Evolutionary conservation across 805 yeast genomes (phyloP), one percentile per base, ranked within the genome.

Genomic region (Blastobotrys terrestris): DNA sequence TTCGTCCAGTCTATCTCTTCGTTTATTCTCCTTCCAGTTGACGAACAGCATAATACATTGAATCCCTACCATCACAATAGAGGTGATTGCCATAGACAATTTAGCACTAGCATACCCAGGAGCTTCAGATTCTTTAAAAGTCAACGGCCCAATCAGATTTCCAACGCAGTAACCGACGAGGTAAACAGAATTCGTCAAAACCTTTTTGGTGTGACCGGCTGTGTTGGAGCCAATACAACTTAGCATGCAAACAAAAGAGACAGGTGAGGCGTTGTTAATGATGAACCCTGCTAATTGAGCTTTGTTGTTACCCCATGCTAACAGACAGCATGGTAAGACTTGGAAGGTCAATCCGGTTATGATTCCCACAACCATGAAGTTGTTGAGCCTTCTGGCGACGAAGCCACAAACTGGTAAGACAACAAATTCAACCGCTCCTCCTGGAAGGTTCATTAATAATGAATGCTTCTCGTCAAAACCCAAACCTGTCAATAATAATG

Each of bases 121-220:
- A n/a, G 80, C 82, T 53, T 84, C 79, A 3, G 67, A 58, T 0
- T 76, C 67, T 54, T 72, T 75, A 70, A 86, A 86, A 15, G 85
- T 75, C 66, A 84, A 89, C 3, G 94, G 90, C 1, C 91, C 92
- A 53, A 83, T 77, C 43, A 85, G 70, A 64, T 84, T 81, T 14
- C 88, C 87, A 46, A 80, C 77, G 42, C 87, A 80, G 63, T 83
- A 86, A 3, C 81, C 84, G 54, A 85, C 74, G 66, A 85, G 74
- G 48, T 76, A 77, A 39, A 82, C 65, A 4, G 84, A 83, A 51
- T 80, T 78, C 21, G 79, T 75, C 3, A 81, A 75, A 58, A 81
- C 73, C 60, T 84, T 81, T 67, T 87, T 87, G 14, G 91, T 84
- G 56, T 80, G 78, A 11, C 94, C 94, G 1, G 90, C 82, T 39